phyloP scores from a whole-genome alignment of 2,329 filamentous ascomycete species.

The Metarhizium brunneum region DNA sequence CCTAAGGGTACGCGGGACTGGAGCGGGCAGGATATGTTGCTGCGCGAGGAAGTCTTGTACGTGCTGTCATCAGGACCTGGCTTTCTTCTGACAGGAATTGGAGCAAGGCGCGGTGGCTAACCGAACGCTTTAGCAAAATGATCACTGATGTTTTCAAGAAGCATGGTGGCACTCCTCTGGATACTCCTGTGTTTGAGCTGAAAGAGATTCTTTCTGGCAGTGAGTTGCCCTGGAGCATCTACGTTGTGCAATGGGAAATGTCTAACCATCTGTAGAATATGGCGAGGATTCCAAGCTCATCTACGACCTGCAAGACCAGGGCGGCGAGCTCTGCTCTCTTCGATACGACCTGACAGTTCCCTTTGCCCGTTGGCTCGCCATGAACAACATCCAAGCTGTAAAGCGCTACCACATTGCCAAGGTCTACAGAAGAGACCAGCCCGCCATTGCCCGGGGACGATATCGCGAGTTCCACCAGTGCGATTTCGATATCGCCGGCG shows the following conservation, averaged over 20 bases:
- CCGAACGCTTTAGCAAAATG: slow-evolving; percentile 30
- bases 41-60: slow-evolving; percentile 68
- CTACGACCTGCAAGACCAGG: slow-evolving; percentile 80
- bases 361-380: slow-evolving; percentile 85
- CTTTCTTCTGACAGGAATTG: background rate
- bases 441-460: slow-evolving; percentile 74
- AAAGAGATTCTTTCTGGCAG: slow-evolving; percentile 76
- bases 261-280: slow-evolving; percentile 44
- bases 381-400: slow-evolving; percentile 79
- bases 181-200: slow-evolving; percentile 78
- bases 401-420: slow-evolving; percentile 95
- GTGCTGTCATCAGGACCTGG: background rate
- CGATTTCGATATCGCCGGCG: slow-evolving; percentile 89
- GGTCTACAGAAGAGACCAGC: slow-evolving; percentile 47
- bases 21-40: slow-evolving; percentile 68
- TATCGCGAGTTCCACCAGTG: slow-evolving; percentile 98
- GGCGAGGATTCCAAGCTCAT: slow-evolving; percentile 89
- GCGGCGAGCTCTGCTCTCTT: slow-evolving; percentile 65
- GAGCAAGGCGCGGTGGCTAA: background rate
- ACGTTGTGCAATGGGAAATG: background rate
- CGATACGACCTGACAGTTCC: slow-evolving; percentile 85
- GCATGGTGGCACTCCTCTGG: slow-evolving; percentile 70
- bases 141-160: slow-evolving; percentile 76
- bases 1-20: slow-evolving; percentile 89
- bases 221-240: background rate